Conservation (phyloP, 2,329 filamentous ascomycete species). For the Aspergillus terreus region DNA sequence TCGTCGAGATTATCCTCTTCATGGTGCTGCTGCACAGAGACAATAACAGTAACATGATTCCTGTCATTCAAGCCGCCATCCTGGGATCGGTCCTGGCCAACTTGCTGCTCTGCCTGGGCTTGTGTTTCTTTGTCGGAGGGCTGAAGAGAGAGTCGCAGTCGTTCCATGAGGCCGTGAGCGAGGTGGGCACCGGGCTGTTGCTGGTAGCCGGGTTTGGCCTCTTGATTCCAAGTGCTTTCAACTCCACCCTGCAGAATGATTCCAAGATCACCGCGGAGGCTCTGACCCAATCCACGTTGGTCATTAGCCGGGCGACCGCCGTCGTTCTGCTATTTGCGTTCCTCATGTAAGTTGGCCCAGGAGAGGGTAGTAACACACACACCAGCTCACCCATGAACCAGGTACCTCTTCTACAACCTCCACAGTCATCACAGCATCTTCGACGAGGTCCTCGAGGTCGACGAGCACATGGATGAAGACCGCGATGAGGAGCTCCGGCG, state of each 20-base stretch:
- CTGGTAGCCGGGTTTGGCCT: conserved; percentile 66
- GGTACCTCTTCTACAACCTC: conserved; percentile 67
- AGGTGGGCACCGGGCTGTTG: conserved; percentile 73
- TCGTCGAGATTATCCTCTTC: conserved; percentile 81
- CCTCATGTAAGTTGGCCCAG: conserved; percentile 47
- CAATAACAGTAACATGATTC: conserved; percentile 43
- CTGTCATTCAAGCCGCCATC: conserved; percentile 80
- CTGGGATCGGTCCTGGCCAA: conserved; percentile 80
- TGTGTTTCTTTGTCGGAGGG: conserved; percentile 77
- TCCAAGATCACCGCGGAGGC: conserved; percentile 36
- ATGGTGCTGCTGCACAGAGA: conserved; percentile 66
- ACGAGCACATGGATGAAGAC: conserved; percentile 66
- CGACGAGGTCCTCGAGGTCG: conserved; percentile 66
- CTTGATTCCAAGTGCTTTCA: conserved; percentile 45
- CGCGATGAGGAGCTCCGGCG: conserved; percentile 57
- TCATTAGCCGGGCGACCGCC: conserved; percentile 67
- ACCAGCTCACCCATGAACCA: conserved; percentile 15
- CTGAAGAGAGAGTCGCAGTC: conserved; percentile 62
- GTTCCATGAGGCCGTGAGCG: conserved; percentile 72
- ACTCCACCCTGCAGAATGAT: conserved; percentile 43
- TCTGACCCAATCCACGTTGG: conserved; percentile 53
- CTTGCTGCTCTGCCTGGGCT: conserved; percentile 71
- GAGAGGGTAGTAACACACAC: neutral
- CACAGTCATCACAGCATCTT: conserved; percentile 73
- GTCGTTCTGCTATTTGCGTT: conserved; percentile 70